phyloP scores from a whole-genome alignment of 352 stramenopile species.

The Phytophthora agathidicida region DNA sequence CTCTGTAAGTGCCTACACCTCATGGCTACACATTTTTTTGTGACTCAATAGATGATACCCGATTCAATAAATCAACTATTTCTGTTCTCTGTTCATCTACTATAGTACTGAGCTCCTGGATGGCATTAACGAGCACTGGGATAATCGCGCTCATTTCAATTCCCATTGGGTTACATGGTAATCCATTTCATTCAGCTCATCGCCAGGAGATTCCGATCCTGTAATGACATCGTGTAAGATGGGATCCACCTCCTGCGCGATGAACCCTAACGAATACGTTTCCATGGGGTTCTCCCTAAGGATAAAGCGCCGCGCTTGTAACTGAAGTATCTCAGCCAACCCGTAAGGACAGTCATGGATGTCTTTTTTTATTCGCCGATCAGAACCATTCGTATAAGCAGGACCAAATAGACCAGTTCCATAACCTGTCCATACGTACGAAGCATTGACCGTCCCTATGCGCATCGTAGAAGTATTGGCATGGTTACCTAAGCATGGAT shows the following conservation, averaged over 20 bases:
- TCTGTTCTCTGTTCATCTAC: not conserved
- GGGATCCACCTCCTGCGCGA: not conserved
- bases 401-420: not conserved
- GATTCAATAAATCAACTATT: too few species aligned
- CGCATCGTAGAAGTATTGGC: not conserved
- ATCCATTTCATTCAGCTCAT: not conserved
- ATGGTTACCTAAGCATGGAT: not conserved
- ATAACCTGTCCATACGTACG: not conserved
- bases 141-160: not conserved
- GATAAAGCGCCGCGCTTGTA: not conserved
- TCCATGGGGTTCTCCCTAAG: not conserved
- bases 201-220: not conserved
- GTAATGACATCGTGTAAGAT: not conserved
- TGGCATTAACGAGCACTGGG: not conserved
- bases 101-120: not conserved
- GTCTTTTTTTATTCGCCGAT: not conserved
- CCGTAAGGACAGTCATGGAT: not conserved
- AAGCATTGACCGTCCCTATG: not conserved
- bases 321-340: not conserved
- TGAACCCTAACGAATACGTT: not conserved
- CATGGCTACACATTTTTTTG: too few species aligned
- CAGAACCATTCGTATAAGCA: conserved; percentile 2
- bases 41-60: too few species aligned
- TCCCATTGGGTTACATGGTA: not conserved
- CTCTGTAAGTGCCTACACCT: too few species aligned